Base-by-base conservation (phyloP, 306 rosid genomes). In the Medicago lupulina region DNA sequence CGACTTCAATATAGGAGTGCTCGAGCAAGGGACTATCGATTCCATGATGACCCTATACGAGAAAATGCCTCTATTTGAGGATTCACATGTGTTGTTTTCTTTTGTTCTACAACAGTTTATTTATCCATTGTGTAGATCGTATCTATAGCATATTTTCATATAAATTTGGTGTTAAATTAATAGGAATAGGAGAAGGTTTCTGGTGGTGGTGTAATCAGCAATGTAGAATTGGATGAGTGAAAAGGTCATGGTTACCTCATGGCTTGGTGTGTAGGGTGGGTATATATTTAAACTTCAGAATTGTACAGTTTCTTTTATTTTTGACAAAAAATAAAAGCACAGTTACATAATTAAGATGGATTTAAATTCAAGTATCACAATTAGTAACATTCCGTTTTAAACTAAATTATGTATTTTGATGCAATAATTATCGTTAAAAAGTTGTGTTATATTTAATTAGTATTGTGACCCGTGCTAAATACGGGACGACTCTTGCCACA, bases 1-100 rank as follows among this genome's bases (percentile, higher is more conserved):
- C 86, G 99, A 36, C 99, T 96, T 79, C 99, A 96, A 63, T 78
- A 96, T 70, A 73, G 99, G 80, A 96, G 99, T 65, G 83, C 97
- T 3, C 85, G 97, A 43, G 86, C 78, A 0, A 84, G 93, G 88
- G 92, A 95, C 62, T 49, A 73, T 67, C 91, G 80, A 76, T 55
- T 87, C 38, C 85, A 89, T 70, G 88, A 88, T 70, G 72, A 64
- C 82, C 86, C 79, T 57, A 71, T 81, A 19, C 77, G 46, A 61
- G 71, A 79, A 69, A 80, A 64, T 13, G 12, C 78, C 2, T 50
- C 81, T 13, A 16, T 82, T 49, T 80, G 61, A 80, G 28, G 63
- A 36, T 57, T 54, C n/a, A 4, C 60, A 61, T 15, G 43, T 19
- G 17, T 21, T 59, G 67, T 21, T 36, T 34, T 66, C 39, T 64